These are phyloP conservation scores for Helminthosporium solani DNA, from an alignment of 2,329 filamentous ascomycete species.

Conservation along the genomic window DNA sequence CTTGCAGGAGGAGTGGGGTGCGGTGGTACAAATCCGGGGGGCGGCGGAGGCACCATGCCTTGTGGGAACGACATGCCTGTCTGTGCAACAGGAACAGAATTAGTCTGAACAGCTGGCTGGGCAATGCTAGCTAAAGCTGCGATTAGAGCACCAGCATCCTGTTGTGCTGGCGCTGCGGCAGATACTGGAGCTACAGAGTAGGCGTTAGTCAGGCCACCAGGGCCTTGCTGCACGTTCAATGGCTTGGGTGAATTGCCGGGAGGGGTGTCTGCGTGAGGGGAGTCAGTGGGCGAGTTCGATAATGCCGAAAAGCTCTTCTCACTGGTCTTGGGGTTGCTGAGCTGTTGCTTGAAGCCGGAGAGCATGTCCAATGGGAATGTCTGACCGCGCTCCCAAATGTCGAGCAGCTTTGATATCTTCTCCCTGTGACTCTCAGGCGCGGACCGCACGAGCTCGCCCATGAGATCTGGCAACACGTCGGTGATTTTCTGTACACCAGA, in stretches of 20 bases:
- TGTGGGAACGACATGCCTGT: constrained; percentile 31
- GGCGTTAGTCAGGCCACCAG: constrained; percentile 28
- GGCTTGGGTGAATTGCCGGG: constrained; percentile 32
- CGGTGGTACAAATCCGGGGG: constrained; percentile 35
- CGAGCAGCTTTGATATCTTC: constrained; percentile 91
- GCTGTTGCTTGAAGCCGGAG: constrained; percentile 76
- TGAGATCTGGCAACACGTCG: constrained; percentile 87
- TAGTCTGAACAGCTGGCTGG: constrained; percentile 34
- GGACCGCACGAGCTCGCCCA: constrained; percentile 90
- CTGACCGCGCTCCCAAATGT: constrained; percentile 95
- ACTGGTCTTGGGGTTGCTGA: constrained; percentile 66
- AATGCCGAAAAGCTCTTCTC: constrained; percentile 49
- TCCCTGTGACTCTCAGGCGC: constrained; percentile 94
- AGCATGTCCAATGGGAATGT: constrained; percentile 85
- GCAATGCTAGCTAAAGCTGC: constrained; percentile 36
- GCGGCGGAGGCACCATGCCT: constrained; percentile 31
- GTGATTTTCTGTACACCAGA: constrained; percentile 96
- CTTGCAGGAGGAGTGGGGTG: constrained; percentile 23
- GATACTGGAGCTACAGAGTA: constrained; percentile 23
- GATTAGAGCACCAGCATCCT: constrained; percentile 34
- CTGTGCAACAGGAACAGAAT: constrained; percentile 23
- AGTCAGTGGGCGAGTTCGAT: constrained; percentile 14
- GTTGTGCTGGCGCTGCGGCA: constrained; percentile 20
- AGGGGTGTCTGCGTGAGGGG: constrained; percentile 19
- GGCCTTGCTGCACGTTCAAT: constrained; percentile 21